Percentiles rank a stretch among this genome's conserved stretches.
Evolutionary conservation across 2,329 filamentous ascomycete species (phyloP).

Genomic region (Beauveria australis): DNA sequence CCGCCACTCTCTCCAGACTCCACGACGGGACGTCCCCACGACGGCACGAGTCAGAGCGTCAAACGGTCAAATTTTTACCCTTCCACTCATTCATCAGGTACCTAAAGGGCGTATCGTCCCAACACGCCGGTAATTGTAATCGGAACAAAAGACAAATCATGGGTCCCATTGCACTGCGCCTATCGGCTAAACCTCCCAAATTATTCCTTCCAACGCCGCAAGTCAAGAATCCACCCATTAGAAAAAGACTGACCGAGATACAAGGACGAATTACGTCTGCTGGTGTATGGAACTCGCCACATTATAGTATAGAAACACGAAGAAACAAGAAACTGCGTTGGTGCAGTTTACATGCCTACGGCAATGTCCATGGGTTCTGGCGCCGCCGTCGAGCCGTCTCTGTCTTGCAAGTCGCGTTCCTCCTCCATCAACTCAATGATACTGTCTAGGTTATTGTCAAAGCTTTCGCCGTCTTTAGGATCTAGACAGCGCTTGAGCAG

Average conservation of each 20-base stretch:
- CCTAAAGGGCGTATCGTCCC: not conserved
- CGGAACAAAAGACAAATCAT: not conserved
- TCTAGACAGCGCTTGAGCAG: conserved; percentile 62
- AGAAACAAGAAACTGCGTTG: not conserved
- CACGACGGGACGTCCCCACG: not conserved
- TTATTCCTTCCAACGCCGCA: not conserved
- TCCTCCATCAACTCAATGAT: conserved; percentile 58
- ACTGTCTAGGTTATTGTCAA: conserved; percentile 56
- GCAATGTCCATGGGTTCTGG: conserved; percentile 20
- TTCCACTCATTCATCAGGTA: not conserved
- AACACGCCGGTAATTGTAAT: not conserved
- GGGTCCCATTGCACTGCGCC: not conserved
- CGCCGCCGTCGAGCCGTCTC: conserved; percentile 23
- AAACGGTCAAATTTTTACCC: not conserved
- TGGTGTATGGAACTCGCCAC: not conserved
- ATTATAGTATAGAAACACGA: not conserved
- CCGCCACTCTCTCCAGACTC: not conserved
- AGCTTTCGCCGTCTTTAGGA: conserved; percentile 56
- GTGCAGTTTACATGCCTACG: conserved; percentile 1
- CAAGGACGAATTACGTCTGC: not conserved
- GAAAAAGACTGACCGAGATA: not conserved
- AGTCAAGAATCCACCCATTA: not conserved
- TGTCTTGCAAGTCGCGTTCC: conserved; percentile 39
- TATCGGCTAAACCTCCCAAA: not conserved
- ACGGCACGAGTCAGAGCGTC: not conserved